Evolutionary conservation across 2,329 filamentous ascomycete species (phyloP).

Genomic region (Mycosphaerella arachidis): DNA sequence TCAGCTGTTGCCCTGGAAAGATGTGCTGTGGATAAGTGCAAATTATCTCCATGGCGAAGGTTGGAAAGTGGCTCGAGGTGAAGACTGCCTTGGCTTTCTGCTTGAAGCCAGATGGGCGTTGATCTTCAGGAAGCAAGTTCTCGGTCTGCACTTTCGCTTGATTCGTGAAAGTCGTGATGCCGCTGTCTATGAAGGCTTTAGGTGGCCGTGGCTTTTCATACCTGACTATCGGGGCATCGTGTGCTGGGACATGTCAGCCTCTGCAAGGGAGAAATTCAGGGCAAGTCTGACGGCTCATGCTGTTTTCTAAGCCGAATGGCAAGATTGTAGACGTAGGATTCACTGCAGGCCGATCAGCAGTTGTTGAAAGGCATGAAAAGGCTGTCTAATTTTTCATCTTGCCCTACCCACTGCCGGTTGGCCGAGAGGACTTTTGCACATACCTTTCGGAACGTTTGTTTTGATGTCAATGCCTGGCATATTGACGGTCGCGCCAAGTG

Average conservation of each 20-base stretch:
- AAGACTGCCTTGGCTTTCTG: conserved; percentile 23
- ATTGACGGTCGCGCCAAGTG: conserved; percentile 7
- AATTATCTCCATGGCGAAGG: conserved; percentile 16
- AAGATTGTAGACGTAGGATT: conserved; percentile 3
- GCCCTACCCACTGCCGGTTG: not conserved
- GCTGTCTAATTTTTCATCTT: no score
- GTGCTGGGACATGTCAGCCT: not conserved
- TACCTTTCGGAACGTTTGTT: conserved; percentile 2
- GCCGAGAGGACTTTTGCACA: not conserved
- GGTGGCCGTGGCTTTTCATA: conserved; percentile 1
- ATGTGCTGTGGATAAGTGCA: conserved; percentile 16
- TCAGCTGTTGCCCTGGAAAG: conserved; percentile 15
- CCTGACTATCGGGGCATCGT: not conserved
- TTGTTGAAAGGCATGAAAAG: not conserved
- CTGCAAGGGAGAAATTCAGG: not conserved
- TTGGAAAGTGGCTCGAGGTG: conserved; percentile 18
- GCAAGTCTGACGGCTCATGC: not conserved
- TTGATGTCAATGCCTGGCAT: conserved; percentile 21
- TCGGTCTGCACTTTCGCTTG: conserved; percentile 18
- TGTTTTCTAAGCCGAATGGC: not conserved
- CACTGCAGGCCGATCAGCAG: not conserved
- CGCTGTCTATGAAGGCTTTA: conserved; percentile 2
- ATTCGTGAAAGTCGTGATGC: conserved; percentile 6
- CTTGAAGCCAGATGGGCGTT: conserved; percentile 20
- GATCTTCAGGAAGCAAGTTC: conserved; percentile 18